phyloP scores from a whole-genome alignment of 169 alveolate genomes.

The Besnoitia besnoiti region DNA sequence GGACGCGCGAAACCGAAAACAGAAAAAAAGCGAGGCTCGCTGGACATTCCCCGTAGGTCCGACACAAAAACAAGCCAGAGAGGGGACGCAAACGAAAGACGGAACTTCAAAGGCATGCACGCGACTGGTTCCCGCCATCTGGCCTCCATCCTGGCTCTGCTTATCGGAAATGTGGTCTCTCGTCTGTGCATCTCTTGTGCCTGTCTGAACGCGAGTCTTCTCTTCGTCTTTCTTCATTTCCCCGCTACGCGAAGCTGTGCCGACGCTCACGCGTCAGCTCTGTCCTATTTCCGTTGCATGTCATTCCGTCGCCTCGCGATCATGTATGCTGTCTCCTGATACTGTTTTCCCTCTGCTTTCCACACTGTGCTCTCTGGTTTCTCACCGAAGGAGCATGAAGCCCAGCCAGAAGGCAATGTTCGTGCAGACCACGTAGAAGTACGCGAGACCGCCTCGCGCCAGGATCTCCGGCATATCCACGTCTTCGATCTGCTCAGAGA shows the following conservation, averaged over 20 bases:
- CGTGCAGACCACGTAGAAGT: slow-evolving; percentile 48
- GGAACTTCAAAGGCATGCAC: neutral
- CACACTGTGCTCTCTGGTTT: neutral
- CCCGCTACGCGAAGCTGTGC: too few relatives aligned
- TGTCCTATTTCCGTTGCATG: too few relatives aligned
- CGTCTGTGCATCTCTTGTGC: neutral
- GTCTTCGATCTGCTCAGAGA: slow-evolving; percentile 35
- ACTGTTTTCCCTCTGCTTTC: neutral
- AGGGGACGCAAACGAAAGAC: too few relatives aligned
- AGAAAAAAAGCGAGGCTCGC: neutral
- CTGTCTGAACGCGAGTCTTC: too few relatives aligned
- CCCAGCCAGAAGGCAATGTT: slow-evolving; percentile 60
- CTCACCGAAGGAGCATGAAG: slow-evolving; percentile 64
- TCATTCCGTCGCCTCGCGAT: too few relatives aligned
- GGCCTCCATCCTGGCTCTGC: neutral
- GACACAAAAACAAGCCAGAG: neutral
- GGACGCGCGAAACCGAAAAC: neutral
- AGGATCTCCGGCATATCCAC: slow-evolving; percentile 47
- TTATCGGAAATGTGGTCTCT: neutral
- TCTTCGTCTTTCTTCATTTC: too few relatives aligned
- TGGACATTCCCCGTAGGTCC: neutral
- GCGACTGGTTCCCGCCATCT: too few relatives aligned
- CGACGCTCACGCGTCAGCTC: too few relatives aligned
- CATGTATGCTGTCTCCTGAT: neutral
- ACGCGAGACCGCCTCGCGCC: slow-evolving; percentile 48